Base-by-base conservation (phyloP, 306 rosid species). In the Cucurbita argyrosperma region DNA sequence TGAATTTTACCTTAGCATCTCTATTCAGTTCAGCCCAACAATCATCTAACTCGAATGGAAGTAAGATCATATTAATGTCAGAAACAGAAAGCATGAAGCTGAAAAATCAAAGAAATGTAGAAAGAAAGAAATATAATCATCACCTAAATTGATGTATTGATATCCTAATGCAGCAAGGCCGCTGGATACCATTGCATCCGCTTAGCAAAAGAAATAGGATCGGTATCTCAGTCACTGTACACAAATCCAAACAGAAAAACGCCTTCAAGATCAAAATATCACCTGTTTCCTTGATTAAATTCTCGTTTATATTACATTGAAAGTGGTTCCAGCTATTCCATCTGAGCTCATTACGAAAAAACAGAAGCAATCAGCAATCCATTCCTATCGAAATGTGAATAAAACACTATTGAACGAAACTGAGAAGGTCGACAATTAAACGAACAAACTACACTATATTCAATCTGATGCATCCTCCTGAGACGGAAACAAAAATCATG, bases 261-360 rank as follows among this genome's bases (percentile, higher is more conserved):
- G 39, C 53, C 18, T 68, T 47, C 57, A 68, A 67, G 0, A 46
- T 42, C 37, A 21, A 39, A 43, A 47, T 4, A 71, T 82, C 56
- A 88, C 97, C 97, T 74, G 95, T 87, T 85, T 91, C 79, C 64
- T 76, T 82, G 64, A 91, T 67, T 64, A 88, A 53, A 8, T 63
- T 76, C 79, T 91, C 97, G 4, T 81, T 81, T 38, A 91, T 84
- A 4, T 82, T 6, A 68, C 97, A 91, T 4, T 53, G 30, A 61
- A 91, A 88, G 71, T 87, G 92, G 78, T 91, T 91, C 97, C 95
- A 91, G 75, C 97, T 91, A 77, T 91, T 91, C 87, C 89, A 83
- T 45, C 89, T 86, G 70, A 7, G 82, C 69, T 26, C 74, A 62
- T 18, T 13, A 59, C 53, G 15, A 15, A 57, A 42, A 46, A 9